These are phyloP conservation scores for Apophysomyces sp. DNA, from an alignment of 371 early-diverging fungal genomes.

Conservation along the genomic window DNA sequence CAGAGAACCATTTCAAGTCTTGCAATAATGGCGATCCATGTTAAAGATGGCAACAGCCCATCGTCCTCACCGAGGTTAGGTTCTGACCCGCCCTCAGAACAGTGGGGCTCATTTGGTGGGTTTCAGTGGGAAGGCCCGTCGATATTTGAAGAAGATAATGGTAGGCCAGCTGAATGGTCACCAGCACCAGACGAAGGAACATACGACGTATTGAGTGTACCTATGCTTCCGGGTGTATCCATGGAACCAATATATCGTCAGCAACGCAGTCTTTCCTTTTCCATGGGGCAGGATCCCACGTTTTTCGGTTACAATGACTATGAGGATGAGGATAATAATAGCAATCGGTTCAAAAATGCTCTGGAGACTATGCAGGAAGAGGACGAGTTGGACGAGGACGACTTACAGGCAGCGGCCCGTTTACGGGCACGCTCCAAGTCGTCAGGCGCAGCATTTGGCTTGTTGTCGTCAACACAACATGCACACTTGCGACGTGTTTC, in stretches of 20 bases:
- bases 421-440: constrained; percentile 44
- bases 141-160: constrained; percentile 17
- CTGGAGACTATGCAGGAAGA: constrained; percentile 46
- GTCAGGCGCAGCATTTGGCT: constrained; percentile 46
- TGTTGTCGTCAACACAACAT: constrained; percentile 36
- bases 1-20: too few species aligned
- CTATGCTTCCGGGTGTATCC: constrained; percentile 24
- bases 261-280: constrained; percentile 27
- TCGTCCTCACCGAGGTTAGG: not conserved
- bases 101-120: constrained; percentile 20
- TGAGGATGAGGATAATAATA: constrained; percentile 9
- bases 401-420: constrained; percentile 17
- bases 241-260: constrained; percentile 25
- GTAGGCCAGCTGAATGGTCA: not conserved
- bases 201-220: constrained; percentile 10
- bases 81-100: constrained; percentile 4
- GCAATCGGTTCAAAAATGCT: constrained; percentile 17
- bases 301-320: constrained; percentile 25
- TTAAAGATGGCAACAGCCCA: not conserved
- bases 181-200: not conserved
- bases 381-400: constrained; percentile 27
- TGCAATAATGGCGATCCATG: not conserved
- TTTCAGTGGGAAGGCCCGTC: constrained; percentile 31
- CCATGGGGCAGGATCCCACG: constrained; percentile 25
- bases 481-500: constrained; percentile 30